Base-by-base conservation (phyloP, 2,329 filamentous ascomycete species). In the Neopestalotiopsis sp. region DNA sequence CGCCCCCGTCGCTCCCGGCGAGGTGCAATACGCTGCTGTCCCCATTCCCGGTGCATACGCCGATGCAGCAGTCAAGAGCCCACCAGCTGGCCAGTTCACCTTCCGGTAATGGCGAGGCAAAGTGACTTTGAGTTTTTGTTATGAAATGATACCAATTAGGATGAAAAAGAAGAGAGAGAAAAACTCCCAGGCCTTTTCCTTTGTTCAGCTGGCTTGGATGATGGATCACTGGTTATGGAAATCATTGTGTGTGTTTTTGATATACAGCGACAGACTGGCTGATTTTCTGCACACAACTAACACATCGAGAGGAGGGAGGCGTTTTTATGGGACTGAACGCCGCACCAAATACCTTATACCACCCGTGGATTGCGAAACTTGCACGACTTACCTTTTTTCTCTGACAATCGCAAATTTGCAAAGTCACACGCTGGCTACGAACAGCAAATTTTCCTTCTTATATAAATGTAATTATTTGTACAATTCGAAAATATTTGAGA, bases 1-100 rank as follows among this genome's bases (percentile, higher is more conserved):
- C 73, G 90, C 90, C 20, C 88, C 87, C 12, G 87, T 90, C 32
- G 92, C 92, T 10, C 90, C 92, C 0, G 92, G 94, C 62, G 95
- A 98, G 86, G 89, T 92, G 74, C 89, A 90, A 63, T 98, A 97
- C 80, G 95, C 91, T 13, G 84, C 91, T 28, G 95, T 98, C 40
- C 94, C 95, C 0, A 97, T 98, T 70, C 95, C 95, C 0, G 93
- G 92, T 5, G 93, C 94, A 0, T 98, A 98, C 78, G 84, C 87
- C 6, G 87, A 86, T 62, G 84, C 84, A 69, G 84, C 84, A 5
- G 74, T 89, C 68, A 86, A 84, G 79, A 87, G 83, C 75, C 86
- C 87, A 42, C 83, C 82, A 40, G 81, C 83, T 9, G 78, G 74
- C 57, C 84, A 85, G 76, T 81, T 80, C 65, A 45, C 38, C 56